Percentiles rank a stretch among this genome's conserved stretches.
These are phyloP conservation scores for Kodamaea hsintzibuensis DNA, from an alignment of 805 yeast species.

Conservation along the genomic window DNA sequence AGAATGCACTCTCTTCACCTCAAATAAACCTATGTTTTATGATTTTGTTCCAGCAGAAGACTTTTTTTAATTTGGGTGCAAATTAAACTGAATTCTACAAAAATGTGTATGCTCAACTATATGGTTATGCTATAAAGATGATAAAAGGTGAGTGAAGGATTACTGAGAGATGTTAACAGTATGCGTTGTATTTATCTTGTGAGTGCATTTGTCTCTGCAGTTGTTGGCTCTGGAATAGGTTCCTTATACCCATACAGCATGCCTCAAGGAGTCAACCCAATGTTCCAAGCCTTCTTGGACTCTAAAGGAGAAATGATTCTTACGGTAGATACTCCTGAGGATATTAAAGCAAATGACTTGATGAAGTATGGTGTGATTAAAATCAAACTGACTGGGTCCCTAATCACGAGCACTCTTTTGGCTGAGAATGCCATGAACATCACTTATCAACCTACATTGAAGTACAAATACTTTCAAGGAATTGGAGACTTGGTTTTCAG, in stretches of 20 bases:
- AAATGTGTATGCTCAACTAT: neutral
- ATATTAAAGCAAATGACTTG: slow-evolving; percentile 39
- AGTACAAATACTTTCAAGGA: neutral
- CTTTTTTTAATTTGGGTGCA: neutral
- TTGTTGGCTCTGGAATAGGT: neutral
- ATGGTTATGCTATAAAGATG: neutral
- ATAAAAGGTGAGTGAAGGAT: neutral
- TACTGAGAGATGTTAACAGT: neutral
- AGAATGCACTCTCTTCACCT: no score
- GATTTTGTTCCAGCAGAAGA: no score
- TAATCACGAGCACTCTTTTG: slow-evolving; percentile 5
- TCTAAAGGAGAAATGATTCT: neutral
- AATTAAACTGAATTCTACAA: no score
- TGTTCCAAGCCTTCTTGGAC: slow-evolving; percentile 5
- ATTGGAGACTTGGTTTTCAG: neutral
- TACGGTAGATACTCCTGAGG: neutral
- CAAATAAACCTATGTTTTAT: no score
- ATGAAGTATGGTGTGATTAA: slow-evolving; percentile 30
- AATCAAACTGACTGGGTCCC: slow-evolving; percentile 1
- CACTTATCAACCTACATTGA: neutral
- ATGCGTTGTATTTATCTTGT: neutral
- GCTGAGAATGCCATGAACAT: slow-evolving; percentile 6
- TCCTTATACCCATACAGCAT: neutral
- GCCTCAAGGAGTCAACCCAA: slow-evolving; percentile 5
- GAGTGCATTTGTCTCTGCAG: neutral